A percentile compares a stretch with the other conserved stretches of the same genome.
phyloP scores from a whole-genome alignment of 2,329 filamentous ascomycete species.

The Triangularia verruculosa region DNA sequence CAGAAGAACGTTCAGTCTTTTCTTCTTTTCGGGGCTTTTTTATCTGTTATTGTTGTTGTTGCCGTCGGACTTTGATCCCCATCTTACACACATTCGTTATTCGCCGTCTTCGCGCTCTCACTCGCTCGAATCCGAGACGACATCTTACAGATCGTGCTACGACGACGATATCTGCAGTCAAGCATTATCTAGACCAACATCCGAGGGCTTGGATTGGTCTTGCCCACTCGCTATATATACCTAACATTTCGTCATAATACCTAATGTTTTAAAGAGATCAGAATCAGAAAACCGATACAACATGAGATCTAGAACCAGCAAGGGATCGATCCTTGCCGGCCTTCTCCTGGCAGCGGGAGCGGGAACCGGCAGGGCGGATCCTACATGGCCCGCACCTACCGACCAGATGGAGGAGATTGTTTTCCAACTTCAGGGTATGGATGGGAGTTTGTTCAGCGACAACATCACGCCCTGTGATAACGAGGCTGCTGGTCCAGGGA shows the following conservation, averaged over 20 bases:
- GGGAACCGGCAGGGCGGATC: conserved; percentile 40
- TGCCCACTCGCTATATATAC: conserved; percentile 2
- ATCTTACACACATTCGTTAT: background rate
- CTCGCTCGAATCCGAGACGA: background rate
- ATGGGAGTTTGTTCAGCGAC: conserved; percentile 53
- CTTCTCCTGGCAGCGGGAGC: conserved; percentile 37
- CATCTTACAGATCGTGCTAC: background rate
- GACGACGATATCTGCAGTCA: background rate
- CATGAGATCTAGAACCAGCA: conserved; percentile 31
- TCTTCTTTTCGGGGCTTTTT: background rate
- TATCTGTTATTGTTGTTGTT: background rate
- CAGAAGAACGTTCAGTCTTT: background rate
- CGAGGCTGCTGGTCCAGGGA: conserved; percentile 51
- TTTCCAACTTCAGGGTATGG: conserved; percentile 55
- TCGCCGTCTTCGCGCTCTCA: background rate
- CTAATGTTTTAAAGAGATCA: conserved; percentile 11
- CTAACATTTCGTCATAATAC: background rate
- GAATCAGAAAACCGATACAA: background rate
- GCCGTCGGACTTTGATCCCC: too few species aligned
- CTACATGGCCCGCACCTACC: conserved; percentile 58
- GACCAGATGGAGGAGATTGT: conserved; percentile 65
- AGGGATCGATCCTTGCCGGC: conserved; percentile 31
- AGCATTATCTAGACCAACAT: background rate
- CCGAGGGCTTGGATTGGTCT: background rate
- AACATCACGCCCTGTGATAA: conserved; percentile 56